Base-by-base conservation (phyloP, 2,329 filamentous ascomycete genomes). In the Stachybotrys chlorohalonatus region DNA sequence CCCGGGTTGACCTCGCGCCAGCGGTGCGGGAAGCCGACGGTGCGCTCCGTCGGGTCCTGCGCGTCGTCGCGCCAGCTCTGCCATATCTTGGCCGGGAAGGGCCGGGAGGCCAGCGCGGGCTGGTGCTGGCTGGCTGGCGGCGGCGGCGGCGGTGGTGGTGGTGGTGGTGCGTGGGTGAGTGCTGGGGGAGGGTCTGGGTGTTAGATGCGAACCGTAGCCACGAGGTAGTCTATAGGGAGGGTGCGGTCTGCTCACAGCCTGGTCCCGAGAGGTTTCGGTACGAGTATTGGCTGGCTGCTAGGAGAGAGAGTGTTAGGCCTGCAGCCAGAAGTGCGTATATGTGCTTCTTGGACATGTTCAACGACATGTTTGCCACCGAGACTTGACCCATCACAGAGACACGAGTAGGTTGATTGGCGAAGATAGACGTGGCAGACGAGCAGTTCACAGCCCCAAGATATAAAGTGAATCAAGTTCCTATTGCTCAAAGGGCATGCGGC, bases 1-100 rank as follows among this genome's bases (percentile, higher is more conserved):
- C 52, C 58, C 2, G 64, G 64, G 15, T 68, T 67, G 46, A 58
- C 39, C 4, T 51, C 30, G 36, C 59, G 58, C 61, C 61, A 62
- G 53, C 62, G 56, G n/a, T 59, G 61, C 13, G 65, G 63, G 50
- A 65, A 65, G 5, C 63, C 64, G n/a, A 58, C 54, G 1, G 65
- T 67, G 17, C 62, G 57, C 3, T 62, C 59, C 2, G 64, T 67
- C 7, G 65, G 63, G 31, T 63, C 49, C 9, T 66, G 61, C 1
- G 64, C 57, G 36, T 66, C 63, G 31, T 66, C 62, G 53, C 64
- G 63, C 65, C 64, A 68, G 45, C 62, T 67, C 51, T 68, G 65
- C 66, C 65, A 68, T 11, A 68, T 66, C 54, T 68, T 68, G 11
- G 49, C 47, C 46, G 60, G 61, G 30, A 62, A 56, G 7, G 54